Conservation (phyloP, 768 basidiomycete species). For the Tricholoma furcatifolium region DNA sequence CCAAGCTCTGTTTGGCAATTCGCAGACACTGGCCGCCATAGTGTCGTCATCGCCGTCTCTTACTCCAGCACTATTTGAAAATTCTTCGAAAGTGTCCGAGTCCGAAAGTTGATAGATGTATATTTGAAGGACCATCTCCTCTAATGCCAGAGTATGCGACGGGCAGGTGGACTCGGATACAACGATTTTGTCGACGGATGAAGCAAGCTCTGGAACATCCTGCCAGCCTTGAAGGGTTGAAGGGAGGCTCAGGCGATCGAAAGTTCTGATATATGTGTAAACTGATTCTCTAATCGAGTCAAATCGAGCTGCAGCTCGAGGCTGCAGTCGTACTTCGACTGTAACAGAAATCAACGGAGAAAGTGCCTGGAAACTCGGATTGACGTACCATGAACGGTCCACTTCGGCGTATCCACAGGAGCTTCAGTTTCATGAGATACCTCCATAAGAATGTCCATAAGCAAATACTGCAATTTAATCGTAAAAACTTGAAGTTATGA, state of each 20-base stretch:
- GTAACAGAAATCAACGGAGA: neutral
- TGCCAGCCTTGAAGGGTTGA: constrained; percentile 80
- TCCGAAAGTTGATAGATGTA: constrained; percentile 87
- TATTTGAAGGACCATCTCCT: constrained; percentile 67
- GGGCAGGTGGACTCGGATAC: constrained; percentile 71
- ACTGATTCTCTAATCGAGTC: constrained; percentile 73
- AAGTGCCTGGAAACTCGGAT: neutral
- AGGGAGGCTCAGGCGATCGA: constrained; percentile 67
- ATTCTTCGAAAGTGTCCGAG: constrained; percentile 69
- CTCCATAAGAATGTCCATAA: constrained; percentile 17
- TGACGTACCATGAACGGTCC: constrained; percentile 61
- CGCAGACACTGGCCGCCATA: constrained; percentile 86
- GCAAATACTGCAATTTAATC: neutral
- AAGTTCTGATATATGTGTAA: constrained; percentile 51
- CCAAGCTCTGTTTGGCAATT: constrained; percentile 78
- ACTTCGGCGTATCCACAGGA: constrained; percentile 21
- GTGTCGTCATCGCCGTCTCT: constrained; percentile 71
- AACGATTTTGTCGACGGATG: constrained; percentile 74
- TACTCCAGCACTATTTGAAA: constrained; percentile 53
- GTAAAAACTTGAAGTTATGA: too few species aligned
- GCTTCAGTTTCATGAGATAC: constrained; percentile 4
- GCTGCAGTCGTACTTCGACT: constrained; percentile 85
- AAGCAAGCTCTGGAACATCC: constrained; percentile 63
- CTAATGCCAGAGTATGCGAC: constrained; percentile 48
- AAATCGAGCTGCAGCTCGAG: constrained; percentile 68